A percentile compares a stretch with the other conserved stretches of the same genome.
These are phyloP conservation scores for Gastrolobium villosum DNA, from an alignment of 306 rosid species.

Conservation along the genomic window DNA sequence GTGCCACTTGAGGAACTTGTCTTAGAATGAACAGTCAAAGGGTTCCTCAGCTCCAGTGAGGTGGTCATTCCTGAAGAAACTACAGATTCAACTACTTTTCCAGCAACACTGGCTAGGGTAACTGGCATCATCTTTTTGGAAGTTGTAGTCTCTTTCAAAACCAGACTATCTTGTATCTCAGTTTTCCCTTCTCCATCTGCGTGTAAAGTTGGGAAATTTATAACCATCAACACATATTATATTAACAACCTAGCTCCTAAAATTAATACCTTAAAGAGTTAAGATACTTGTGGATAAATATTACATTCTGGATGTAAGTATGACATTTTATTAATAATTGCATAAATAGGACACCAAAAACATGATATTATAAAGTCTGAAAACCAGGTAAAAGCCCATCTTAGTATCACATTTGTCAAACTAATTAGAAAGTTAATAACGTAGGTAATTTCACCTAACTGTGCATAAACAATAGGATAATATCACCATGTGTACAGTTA, in stretches of 20 bases:
- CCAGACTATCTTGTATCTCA: constrained; percentile 55
- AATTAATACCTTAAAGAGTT: neutral
- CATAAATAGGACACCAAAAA: constrained; percentile 9
- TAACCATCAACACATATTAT: constrained; percentile 28
- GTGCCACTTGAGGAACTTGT: constrained; percentile 49
- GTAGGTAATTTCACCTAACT: constrained; percentile 1
- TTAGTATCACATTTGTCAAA: neutral
- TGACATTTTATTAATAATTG: neutral
- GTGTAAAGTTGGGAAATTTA: constrained; percentile 40
- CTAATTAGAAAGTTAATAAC: neutral
- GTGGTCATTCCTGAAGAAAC: constrained; percentile 77
- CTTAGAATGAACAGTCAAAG: constrained; percentile 56
- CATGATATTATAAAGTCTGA: constrained; percentile 5
- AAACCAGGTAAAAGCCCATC: neutral
- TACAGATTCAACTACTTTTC: constrained; percentile 60
- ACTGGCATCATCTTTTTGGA: constrained; percentile 51
- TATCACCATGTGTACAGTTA: constrained; percentile 24
- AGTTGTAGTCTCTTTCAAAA: constrained; percentile 55
- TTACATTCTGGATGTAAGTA: constrained; percentile 7
- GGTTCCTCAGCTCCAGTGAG: constrained; percentile 70
- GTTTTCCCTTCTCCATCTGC: constrained; percentile 74
- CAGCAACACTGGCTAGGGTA: constrained; percentile 52
- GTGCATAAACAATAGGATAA: constrained; percentile 4
- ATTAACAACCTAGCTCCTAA: neutral
- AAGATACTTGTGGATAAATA: constrained; percentile 13